Conservation (phyloP, 2,329 filamentous ascomycete genomes). For the Nemania diffusa region DNA sequence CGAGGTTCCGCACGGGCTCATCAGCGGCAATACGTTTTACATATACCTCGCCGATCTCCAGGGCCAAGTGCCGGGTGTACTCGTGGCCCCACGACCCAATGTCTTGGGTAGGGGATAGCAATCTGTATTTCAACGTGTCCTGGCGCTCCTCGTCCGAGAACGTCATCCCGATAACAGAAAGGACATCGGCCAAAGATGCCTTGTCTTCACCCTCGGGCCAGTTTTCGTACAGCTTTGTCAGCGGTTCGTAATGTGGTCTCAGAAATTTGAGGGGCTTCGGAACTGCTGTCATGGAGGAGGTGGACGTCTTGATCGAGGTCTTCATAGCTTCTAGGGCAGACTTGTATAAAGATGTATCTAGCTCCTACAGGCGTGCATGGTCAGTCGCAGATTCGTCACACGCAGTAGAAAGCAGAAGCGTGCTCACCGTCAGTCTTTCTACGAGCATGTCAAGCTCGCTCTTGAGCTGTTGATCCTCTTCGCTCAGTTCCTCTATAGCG, state of each 20-base stretch:
- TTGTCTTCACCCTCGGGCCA: constrained; percentile 89
- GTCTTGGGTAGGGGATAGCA: constrained; percentile 89
- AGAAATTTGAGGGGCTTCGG: constrained; percentile 98
- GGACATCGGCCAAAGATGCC: constrained; percentile 89
- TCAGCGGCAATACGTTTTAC: constrained; percentile 87
- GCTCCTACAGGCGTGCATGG: constrained; percentile 68
- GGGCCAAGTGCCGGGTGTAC: constrained; percentile 93
- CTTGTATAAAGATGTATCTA: constrained; percentile 87
- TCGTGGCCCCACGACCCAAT: constrained; percentile 98
- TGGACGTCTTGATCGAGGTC: constrained; percentile 98
- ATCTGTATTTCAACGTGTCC: constrained; percentile 94
- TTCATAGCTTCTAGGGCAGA: constrained; percentile 96
- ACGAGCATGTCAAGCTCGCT: constrained; percentile 98
- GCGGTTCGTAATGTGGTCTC: constrained; percentile 91
- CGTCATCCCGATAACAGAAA: constrained; percentile 98
- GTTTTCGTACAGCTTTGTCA: constrained; percentile 87
- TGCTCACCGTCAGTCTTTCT: constrained; percentile 84
- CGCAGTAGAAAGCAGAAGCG: constrained; percentile 4
- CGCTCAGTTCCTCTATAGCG: constrained; percentile 86
- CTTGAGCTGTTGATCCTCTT: constrained; percentile 98
- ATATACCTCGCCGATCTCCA: constrained; percentile 96
- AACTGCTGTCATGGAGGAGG: constrained; percentile 98
- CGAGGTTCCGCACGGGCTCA: constrained; percentile 82
- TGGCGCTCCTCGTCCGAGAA: constrained; percentile 96
- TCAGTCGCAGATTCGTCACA: background rate